Conservation (phyloP, 2,329 filamentous ascomycete genomes). For the Nothophaeocryptopus gaeumannii region DNA sequence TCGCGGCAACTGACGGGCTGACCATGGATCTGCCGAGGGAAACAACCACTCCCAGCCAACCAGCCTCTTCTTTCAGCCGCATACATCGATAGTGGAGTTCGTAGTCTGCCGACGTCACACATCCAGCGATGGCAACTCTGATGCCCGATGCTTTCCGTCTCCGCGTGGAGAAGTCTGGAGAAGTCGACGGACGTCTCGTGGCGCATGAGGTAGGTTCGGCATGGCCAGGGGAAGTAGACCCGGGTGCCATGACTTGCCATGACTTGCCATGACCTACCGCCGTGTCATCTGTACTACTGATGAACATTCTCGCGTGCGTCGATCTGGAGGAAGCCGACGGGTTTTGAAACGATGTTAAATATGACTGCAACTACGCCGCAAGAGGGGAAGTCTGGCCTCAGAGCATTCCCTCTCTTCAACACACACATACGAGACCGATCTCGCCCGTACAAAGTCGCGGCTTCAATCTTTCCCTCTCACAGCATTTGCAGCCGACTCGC, state of each 20-base stretch:
- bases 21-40: no score
- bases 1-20: no score
- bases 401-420: not conserved
- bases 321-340: not conserved
- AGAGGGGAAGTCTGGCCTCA: not conserved
- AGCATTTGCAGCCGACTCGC: not conserved
- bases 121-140: no score
- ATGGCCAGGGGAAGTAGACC: conserved; percentile 3
- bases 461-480: not conserved
- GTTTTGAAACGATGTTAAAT: conserved; percentile 10
- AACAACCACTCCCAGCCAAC: no score
- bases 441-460: no score
- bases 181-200: not conserved
- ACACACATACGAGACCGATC: no score
- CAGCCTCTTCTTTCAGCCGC: no score
- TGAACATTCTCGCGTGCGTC: not conserved
- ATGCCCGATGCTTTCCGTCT: not conserved
- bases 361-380: conserved; percentile 1
- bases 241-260: conserved; percentile 6
- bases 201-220: not conserved
- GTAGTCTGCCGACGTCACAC: no score
- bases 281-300: not conserved
- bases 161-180: conserved; percentile 4
- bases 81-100: no score
- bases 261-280: conserved; percentile 5